Percentiles rank a stretch among this genome's conserved stretches.
Evolutionary conservation across 2,329 filamentous ascomycete species (phyloP).

Genomic region (Dryadomyces sulphureus): DNA sequence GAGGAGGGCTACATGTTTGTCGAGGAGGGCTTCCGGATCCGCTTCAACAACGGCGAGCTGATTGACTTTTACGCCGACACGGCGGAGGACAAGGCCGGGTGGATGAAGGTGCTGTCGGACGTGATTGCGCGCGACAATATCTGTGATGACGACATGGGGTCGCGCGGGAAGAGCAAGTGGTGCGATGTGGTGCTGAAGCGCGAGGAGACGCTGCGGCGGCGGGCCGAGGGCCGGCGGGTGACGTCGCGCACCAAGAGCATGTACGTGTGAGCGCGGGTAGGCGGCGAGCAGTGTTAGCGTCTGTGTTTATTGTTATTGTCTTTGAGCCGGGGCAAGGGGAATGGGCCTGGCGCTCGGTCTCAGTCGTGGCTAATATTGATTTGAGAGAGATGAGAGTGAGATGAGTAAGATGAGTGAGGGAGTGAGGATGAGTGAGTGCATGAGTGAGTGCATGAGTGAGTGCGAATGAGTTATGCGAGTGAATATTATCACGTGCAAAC

Average conservation of each 20-base stretch:
- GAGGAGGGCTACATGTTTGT: slow-evolving; percentile 99
- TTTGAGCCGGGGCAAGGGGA: neutral
- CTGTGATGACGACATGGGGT: slow-evolving; percentile 27
- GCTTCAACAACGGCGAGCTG: slow-evolving; percentile 94
- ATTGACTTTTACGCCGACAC: slow-evolving; percentile 98
- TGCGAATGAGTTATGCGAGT: too few species aligned
- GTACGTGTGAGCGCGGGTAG: slow-evolving; percentile 24
- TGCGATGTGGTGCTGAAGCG: slow-evolving; percentile 52
- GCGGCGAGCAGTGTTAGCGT: slow-evolving; percentile 5
- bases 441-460: too few species aligned
- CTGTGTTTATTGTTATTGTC: slow-evolving; percentile 1
- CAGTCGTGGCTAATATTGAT: neutral
- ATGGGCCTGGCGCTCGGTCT: neutral
- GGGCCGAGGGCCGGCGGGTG: slow-evolving; percentile 34
- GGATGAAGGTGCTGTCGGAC: slow-evolving; percentile 81
- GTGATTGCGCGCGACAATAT: slow-evolving; percentile 39
- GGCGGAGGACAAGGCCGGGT: slow-evolving; percentile 73
- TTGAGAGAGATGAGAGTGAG: too few species aligned
- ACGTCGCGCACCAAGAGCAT: slow-evolving; percentile 46
- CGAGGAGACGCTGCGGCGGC: slow-evolving; percentile 43
- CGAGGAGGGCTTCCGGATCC: slow-evolving; percentile 96
- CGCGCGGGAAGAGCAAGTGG: slow-evolving; percentile 42
- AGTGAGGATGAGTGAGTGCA: too few species aligned
- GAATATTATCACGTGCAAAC: too few species aligned
- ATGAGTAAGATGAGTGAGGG: too few species aligned